Evolutionary conservation across 371 early-diverging fungal genomes (phyloP), one percentile per base, ranked within the genome.

Genomic region (Paramicrosporidium saccamoebae): DNA sequence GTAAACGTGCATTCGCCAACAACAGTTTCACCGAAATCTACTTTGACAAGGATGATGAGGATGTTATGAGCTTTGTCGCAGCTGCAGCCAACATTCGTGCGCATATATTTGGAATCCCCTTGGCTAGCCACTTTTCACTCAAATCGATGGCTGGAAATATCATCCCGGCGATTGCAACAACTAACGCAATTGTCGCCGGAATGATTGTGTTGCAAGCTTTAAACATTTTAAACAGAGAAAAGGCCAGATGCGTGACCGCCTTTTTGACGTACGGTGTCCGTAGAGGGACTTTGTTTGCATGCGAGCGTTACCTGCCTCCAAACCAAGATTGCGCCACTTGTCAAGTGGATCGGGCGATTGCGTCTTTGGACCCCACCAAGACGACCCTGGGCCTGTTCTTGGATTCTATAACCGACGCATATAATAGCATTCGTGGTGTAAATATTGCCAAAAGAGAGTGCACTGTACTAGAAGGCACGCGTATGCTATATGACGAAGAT

Each of bases 131-230:
- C 10, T 94, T 90, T 39, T 57, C 67, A 20, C 61, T 68, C 9
- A 88, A 88, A 53, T 84, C 88, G 19, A 92, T 97, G 73, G 95
- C 98, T 0, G 81, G 86, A 7, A 84, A 84, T 37, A 99, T 99
- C 27, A 97, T 99, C 23, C 98, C 99, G 1, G 95, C 97, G n/a
- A 88, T 99, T 30, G 96, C 98, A 10, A 96, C 99, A 0, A 94
- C 98, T 3, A 99, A 98, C 32, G 95, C 97, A 3, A 71, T 96
- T 16, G 63, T 97, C 31, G 81, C 95, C 10, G 98, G 97, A 2
- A 44, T 88, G 33, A 74, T 82, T 21, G 69, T 81, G 6, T 51
- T 77, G 44, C 57, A 71, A 21, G 73, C 78, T 1, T 59, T 65
- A 33, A 59, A 66, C 30, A 47, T 75, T 3, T 37, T 77, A 3